Percentiles rank a stretch among this genome's conserved stretches.
Conservation (phyloP, 1,284 basidiomycete species). For the Naganishia albida region DNA sequence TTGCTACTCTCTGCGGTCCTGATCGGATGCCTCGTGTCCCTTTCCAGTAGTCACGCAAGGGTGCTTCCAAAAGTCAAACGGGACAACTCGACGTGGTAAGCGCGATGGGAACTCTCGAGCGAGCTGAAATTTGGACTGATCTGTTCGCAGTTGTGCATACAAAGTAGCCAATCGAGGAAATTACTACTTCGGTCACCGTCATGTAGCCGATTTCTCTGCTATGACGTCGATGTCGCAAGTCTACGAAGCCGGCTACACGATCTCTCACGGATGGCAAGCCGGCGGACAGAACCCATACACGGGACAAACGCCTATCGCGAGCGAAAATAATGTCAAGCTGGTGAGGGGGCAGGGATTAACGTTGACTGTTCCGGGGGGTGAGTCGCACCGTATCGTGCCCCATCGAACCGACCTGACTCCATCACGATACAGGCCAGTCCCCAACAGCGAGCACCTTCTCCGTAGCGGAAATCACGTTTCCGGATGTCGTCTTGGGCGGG, state of each 20-base stretch:
- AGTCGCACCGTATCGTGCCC: background rate
- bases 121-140: too few relatives aligned
- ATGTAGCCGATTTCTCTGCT: background rate
- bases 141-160: slow-evolving; percentile 6
- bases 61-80: slow-evolving; percentile 10
- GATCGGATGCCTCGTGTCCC: background rate
- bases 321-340: slow-evolving; percentile 5
- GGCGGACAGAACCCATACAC: slow-evolving; percentile 8
- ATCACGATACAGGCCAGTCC: background rate
- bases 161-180: slow-evolving; percentile 9
- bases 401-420: background rate
- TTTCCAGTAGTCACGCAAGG: background rate
- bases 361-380: background rate
- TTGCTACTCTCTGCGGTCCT: background rate
- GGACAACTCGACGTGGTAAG: background rate
- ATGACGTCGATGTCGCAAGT: slow-evolving; percentile 3
- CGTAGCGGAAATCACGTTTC: slow-evolving; percentile 7
- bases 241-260: background rate
- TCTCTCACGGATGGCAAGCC: slow-evolving; percentile 3
- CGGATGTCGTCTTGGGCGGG: background rate
- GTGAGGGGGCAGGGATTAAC: slow-evolving; percentile 1
- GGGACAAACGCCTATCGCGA: background rate
- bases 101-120: too few relatives aligned
- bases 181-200: slow-evolving; percentile 10
- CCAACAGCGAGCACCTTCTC: background rate